A percentile compares a stretch with the other conserved stretches of the same genome.
Evolutionary conservation across 148 eudicot genomes (phyloP).

Genomic region (Camellia japonica): DNA sequence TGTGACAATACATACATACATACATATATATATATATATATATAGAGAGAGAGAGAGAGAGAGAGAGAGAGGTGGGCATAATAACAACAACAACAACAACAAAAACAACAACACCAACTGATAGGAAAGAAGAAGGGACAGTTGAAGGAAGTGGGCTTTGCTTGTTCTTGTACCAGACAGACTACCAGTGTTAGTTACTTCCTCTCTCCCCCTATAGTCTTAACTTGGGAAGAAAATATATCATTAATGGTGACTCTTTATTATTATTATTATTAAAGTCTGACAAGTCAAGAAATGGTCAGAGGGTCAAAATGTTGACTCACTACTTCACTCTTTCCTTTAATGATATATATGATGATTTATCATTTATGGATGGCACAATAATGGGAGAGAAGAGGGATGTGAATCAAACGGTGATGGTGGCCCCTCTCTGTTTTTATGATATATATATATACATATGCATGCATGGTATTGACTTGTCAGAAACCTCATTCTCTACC

Average conservation of each 20-base stretch:
- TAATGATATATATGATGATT: not conserved
- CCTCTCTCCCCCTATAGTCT: too few relatives aligned
- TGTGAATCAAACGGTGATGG: conserved; percentile 11
- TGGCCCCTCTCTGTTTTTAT: conserved; percentile 11
- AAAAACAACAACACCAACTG: too few relatives aligned
- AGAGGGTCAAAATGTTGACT: conserved; percentile 6
- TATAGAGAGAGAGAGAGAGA: conserved; percentile 5
- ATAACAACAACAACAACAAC: not conserved
- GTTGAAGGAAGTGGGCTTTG: not conserved
- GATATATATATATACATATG: not conserved
- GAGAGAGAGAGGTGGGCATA: conserved; percentile 6
- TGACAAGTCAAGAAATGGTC: conserved; percentile 10
- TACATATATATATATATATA: not conserved
- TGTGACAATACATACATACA: not conserved
- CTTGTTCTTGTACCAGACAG: not conserved
- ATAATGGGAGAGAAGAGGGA: not conserved
- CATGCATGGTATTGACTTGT: too few relatives aligned
- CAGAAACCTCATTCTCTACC: too few relatives aligned
- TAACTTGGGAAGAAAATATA: not conserved
- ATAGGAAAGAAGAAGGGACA: not conserved
- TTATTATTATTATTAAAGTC: too few relatives aligned
- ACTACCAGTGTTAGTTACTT: not conserved
- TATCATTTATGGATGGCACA: not conserved
- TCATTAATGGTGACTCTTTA: not conserved
- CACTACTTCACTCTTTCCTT: not conserved